Conservation (phyloP, 257 asterid species). For the Primulina huaijiensis region DNA sequence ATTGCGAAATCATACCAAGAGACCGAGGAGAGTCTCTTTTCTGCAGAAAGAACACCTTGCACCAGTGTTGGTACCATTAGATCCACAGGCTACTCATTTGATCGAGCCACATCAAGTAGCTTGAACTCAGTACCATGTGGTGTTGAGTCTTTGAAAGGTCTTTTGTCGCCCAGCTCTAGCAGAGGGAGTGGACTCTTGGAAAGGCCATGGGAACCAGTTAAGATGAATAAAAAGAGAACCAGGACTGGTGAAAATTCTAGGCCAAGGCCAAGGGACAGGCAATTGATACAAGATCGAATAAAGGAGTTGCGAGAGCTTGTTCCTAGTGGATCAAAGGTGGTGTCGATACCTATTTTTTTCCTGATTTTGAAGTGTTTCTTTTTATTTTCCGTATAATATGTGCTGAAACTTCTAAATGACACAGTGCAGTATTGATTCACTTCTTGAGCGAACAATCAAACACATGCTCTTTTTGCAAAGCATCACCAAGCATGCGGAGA, state of each 20-base stretch:
- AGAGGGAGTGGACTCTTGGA: conserved; percentile 65
- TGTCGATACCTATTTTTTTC: conserved; percentile 5
- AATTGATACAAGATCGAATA: conserved; percentile 93
- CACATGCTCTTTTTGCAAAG: conserved; percentile 91
- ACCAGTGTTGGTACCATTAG: conserved; percentile 57
- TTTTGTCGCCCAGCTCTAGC: conserved; percentile 70
- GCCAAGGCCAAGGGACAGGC: conserved; percentile 98
- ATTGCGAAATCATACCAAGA: conserved; percentile 43
- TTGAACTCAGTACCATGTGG: conserved; percentile 60
- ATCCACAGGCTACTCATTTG: conserved; percentile 70
- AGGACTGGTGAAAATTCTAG: conserved; percentile 92
- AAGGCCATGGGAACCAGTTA: conserved; percentile 49
- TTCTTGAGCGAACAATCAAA: conserved; percentile 79
- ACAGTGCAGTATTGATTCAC: conserved; percentile 99
- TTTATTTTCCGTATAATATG: conserved; percentile 4
- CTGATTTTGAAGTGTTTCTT: conserved; percentile 7
- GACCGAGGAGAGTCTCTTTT: conserved; percentile 43
- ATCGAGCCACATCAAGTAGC: conserved; percentile 56
- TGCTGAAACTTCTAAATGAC: conserved; percentile 45
- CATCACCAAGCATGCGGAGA: conserved; percentile 78
- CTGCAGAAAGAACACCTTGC: conserved; percentile 60
- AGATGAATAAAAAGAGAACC: conserved; percentile 69
- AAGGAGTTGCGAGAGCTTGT: conserved; percentile 92
- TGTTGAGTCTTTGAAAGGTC: conserved; percentile 48
- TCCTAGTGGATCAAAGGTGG: conserved; percentile 91